Percentiles rank a stretch among this genome's conserved stretches.
Conservation (phyloP, 1,284 basidiomycete genomes). For the Phellopilus nigrolimitatus region DNA sequence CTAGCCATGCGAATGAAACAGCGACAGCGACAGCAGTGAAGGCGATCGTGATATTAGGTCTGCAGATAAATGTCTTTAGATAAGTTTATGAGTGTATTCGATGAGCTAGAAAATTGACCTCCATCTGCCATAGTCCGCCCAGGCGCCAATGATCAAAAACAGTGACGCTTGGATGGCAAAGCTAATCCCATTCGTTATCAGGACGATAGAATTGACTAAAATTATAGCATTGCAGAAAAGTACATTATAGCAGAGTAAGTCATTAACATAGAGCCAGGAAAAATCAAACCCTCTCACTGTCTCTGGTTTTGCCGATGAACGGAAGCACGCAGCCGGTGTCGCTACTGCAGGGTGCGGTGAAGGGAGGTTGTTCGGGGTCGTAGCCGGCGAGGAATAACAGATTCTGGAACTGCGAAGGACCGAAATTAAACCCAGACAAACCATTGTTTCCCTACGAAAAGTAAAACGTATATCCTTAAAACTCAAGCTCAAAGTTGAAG, state of each 20-base stretch:
- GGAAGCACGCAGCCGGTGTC: conserved; percentile 57
- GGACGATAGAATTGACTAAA: conserved; percentile 70
- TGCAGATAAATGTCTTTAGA: conserved; percentile 26
- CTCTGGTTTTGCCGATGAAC: conserved; percentile 55
- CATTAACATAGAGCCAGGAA: background rate
- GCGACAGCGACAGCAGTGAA: conserved; percentile 66
- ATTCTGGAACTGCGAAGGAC: conserved; percentile 74
- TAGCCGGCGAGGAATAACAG: conserved; percentile 67
- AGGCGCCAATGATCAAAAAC: conserved; percentile 61
- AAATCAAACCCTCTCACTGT: conserved; percentile 38
- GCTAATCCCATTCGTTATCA: conserved; percentile 70
- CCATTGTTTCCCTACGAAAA: conserved; percentile 66
- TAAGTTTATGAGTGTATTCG: conserved; percentile 3
- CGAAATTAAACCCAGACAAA: conserved; percentile 70
- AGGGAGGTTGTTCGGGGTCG: conserved; percentile 55
- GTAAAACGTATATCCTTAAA: background rate
- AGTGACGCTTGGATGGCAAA: conserved; percentile 69
- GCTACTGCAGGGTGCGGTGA: conserved; percentile 43
- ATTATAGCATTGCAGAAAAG: background rate
- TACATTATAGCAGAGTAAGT: background rate
- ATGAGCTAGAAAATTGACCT: conserved; percentile 36
- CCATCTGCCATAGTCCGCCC: conserved; percentile 78
- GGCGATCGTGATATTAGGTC: conserved; percentile 74
- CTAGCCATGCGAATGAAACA: conserved; percentile 75
- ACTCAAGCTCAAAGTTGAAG: background rate